Evolutionary conservation across 1,284 basidiomycete genomes (phyloP), one percentile per base, ranked within the genome.

Genomic region (Irpex lacteus): DNA sequence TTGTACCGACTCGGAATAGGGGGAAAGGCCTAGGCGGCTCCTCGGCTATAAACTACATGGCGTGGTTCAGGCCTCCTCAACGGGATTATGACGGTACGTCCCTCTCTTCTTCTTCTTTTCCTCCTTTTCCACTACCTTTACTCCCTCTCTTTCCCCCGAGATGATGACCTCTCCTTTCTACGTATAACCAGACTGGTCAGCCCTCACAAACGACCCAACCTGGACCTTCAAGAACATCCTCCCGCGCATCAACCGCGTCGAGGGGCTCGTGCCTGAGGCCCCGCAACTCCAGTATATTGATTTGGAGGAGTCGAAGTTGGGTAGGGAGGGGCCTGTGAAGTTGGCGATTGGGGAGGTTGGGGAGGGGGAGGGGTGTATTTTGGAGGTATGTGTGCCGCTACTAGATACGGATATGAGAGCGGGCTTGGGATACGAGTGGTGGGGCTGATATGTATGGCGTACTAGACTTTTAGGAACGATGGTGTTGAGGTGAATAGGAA

Each of bases 201-300:
- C 52, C 21, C 60, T 61, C 32, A 34, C 32, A 40, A 53, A 53
- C n/a, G 55, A 61, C 38, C 60, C 60, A 11, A 38, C 18, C 26
- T 61, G 60, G 60, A 61, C 61, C 52, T 67, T 63, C 60, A 38
- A 40, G 13, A 60, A 59, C 15, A 62, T 49, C 63, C 32, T 60
- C 6, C 21, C 52, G 2, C 49, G 49, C 18, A 47, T 59, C 7
- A 32, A 38, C 18, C 60, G 54, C 36, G 57, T 60, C 19, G 65
- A 66, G 36, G 54, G 54, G 1, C 54, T 56, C 32, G 18, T 32
- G 1, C 52, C 52, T 2, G 13, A 15, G n/a, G 26, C 3, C 1
- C 54, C 18, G n/a, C 4, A 11, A 13, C 7, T 8, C 4, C 5
- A 36, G 11, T 32, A n/a, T 18, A 15, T 56, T 4, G 54, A 56